Evolutionary conservation across 1,139 yeast genomes (phyloP).

Genomic region (Eremothecium sinecaudum): DNA sequence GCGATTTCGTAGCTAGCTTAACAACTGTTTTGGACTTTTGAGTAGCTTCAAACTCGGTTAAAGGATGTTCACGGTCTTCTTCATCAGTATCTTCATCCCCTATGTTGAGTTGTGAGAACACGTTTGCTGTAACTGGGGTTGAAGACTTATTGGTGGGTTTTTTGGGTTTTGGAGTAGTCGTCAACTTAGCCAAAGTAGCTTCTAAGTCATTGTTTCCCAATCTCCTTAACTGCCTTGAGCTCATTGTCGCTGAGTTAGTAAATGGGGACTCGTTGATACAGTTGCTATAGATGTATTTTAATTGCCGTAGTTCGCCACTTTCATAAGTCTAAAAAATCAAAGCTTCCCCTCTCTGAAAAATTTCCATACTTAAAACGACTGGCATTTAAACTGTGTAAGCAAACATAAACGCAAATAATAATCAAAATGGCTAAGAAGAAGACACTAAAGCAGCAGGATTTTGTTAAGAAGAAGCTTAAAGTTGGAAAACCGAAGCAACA

Average conservation of each 20-base stretch:
- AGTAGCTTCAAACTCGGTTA: slow-evolving; percentile 24
- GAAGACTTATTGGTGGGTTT: slow-evolving; percentile 9
- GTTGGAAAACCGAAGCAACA: slow-evolving; percentile 78
- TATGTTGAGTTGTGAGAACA: slow-evolving; percentile 42
- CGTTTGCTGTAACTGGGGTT: slow-evolving; percentile 33
- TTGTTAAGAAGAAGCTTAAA: slow-evolving; percentile 62
- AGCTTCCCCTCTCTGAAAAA: slow-evolving; percentile 1
- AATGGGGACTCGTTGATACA: too few relatives aligned
- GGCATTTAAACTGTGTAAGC: background rate
- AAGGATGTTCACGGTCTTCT: slow-evolving; percentile 9
- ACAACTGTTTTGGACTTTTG: slow-evolving; percentile 12
- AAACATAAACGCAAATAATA: too few relatives aligned
- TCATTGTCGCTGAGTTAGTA: too few relatives aligned
- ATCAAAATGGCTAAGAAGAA: slow-evolving; percentile 32
- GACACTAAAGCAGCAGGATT: slow-evolving; percentile 30
- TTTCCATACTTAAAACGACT: background rate
- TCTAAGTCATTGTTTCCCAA: slow-evolving; percentile 37
- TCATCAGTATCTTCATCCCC: slow-evolving; percentile 7
- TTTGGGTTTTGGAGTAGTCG: slow-evolving; percentile 12
- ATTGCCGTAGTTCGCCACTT: too few relatives aligned
- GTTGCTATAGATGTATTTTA: too few relatives aligned
- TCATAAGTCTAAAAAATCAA: too few relatives aligned
- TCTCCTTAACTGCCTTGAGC: slow-evolving; percentile 57
- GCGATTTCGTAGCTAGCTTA: slow-evolving; percentile 12
- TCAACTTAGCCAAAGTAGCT: slow-evolving; percentile 16